Base-by-base conservation (phyloP, 1,284 basidiomycete genomes). In the Cutaneotrichosporon spelunceum region DNA sequence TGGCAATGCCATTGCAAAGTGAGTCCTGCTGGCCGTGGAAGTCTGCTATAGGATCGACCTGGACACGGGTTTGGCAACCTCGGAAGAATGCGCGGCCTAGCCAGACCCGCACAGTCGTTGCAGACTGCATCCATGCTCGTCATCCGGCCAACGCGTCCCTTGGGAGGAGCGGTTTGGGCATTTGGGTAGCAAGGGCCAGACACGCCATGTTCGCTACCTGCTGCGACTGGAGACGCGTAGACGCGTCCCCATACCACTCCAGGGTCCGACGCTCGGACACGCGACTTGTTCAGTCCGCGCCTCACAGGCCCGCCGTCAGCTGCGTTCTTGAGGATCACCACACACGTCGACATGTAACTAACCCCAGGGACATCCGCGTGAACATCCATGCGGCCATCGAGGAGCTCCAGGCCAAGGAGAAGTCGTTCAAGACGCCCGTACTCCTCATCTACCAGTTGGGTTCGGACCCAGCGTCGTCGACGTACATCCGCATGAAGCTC, bases 401-500 rank as follows among this genome's bases (percentile, higher is more conserved):
- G 50, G 71, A 84, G 4, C 77, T 88, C 59, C 75, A 78, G 73
- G 75, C 84, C 11, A 82, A 81, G 64, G 86, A 86, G 77, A 88
- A 92, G 26, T 88, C 88, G 48, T 98, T 99, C 83, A 85, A 88
- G 72, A 90, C 93, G 19, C 78, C 78, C 44, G 86, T 88, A 78
- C 86, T 99, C 39, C 89, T 87, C 72, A 94, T 99, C 80, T 86
- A 99, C 60, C 96, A 99, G 81, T 93, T 93, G 59, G 96, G 96
- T 57, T 85, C 86, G 34, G 87, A 90, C 66, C 88, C 91, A 44
- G 95, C 98, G 75, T 98, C 93, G 9, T 83, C 84, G 34, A 89
- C 89, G 57, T 99, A 99, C 81, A 89, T 99, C 68, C 91, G 92
- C 74, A 98, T 98, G 95, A 99, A 99, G 82, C 84, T 86, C 56